These are phyloP conservation scores for Malbranchea cinnamomea DNA, from an alignment of 2,329 filamentous ascomycete species.

Conservation along the genomic window DNA sequence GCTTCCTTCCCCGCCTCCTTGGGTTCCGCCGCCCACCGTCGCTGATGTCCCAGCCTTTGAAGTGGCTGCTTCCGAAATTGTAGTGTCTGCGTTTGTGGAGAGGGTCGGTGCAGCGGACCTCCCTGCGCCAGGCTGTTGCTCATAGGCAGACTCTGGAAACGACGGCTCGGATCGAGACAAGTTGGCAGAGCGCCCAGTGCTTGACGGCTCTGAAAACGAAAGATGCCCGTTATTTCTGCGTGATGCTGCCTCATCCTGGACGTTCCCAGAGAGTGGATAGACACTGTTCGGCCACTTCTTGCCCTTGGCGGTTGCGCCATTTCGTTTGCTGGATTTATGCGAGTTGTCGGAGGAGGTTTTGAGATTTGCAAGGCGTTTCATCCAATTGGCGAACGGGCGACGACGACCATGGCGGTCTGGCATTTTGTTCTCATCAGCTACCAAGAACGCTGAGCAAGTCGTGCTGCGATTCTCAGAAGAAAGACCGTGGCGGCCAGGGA, in stretches of 20 bases:
- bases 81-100: slow-evolving; percentile 67
- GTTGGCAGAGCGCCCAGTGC: slow-evolving; percentile 35
- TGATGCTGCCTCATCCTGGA: slow-evolving; percentile 24
- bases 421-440: no score
- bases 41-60: slow-evolving; percentile 74
- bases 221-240: slow-evolving; percentile 30
- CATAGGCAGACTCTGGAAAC: slow-evolving; percentile 45
- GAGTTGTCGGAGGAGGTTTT: slow-evolving; percentile 50
- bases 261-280: slow-evolving; percentile 67
- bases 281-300: slow-evolving; percentile 71
- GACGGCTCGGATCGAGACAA: slow-evolving; percentile 47
- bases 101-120: slow-evolving; percentile 65
- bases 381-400: slow-evolving; percentile 80
- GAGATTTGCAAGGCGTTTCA: slow-evolving; percentile 83
- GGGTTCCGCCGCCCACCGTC: slow-evolving; percentile 44
- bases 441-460: slow-evolving; percentile 4
- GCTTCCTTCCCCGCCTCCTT: slow-evolving; percentile 52
- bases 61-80: slow-evolving; percentile 57
- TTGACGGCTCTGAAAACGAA: slow-evolving; percentile 38
- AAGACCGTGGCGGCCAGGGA: no score
- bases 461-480: slow-evolving; percentile 5
- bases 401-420: slow-evolving; percentile 60
- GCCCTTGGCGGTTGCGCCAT: slow-evolving; percentile 16
- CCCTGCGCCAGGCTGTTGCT: slow-evolving; percentile 38
- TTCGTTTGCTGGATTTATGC: slow-evolving; percentile 24